Evolutionary conservation across 805 yeast species (phyloP), one percentile per base, ranked within the genome.

Genomic region (Kuraishia ogatae): DNA sequence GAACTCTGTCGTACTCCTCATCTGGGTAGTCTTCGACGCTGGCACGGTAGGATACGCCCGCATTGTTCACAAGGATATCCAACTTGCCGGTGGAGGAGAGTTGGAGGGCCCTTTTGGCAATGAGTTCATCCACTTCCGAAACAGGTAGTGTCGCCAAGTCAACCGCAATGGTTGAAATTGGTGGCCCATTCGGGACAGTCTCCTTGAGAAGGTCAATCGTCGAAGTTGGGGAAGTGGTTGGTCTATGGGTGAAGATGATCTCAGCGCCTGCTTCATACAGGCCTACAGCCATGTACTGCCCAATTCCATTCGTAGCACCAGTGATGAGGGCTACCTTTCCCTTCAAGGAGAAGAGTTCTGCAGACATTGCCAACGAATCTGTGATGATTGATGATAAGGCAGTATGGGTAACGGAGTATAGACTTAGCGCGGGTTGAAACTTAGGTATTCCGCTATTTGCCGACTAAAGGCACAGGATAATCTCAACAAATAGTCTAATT

Each of bases 241-340:
- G 63, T 57, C 73, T 53, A 57, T 77, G 78, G 39, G 74, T 69
- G 20, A 79, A 61, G n/a, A 66, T 69, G 59, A 76, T 60, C 46
- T 60, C 64, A 8, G 78, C 73, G 13, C 81, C 81, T 24, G 82
- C 81, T 53, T 75, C 74, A 1, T 83, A 84, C 24, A 80, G 66
- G 15, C 79, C 84, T 29, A 69, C 64, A 22, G 81, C 82, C 53
- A 80, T 76, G 48, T 76, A 77, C 24, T 73, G 73, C 1, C 85
- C 86, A 58, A 82, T 81, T 4, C 86, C 86, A 22, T 80, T 74
- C 20, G 83, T 77, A 17, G 79, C 83, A 17, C 86, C 86, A 15
- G 85, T 76, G 29, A 79, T 64, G n/a, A 76, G 59, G 13, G 77
- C 76, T 4, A 67, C 69, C 58, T 74, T 72, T 15, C 76, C 77